Evolutionary conservation across 2,329 filamentous ascomycete species (phyloP).

Genomic region (Penicillium sp.): DNA sequence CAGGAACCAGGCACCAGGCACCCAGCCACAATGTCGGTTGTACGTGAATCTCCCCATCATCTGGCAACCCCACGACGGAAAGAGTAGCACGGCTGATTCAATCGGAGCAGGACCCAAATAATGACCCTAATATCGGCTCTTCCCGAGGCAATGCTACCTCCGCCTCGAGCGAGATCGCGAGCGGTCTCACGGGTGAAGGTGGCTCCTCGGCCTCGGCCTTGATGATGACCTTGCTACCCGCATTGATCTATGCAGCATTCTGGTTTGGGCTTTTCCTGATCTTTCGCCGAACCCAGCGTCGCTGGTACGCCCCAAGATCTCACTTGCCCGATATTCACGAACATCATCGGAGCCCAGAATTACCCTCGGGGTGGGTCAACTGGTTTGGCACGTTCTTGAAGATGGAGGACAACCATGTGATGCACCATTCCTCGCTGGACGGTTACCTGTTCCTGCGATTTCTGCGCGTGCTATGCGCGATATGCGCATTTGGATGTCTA

Average conservation of each 20-base stretch:
- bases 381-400: constrained; percentile 57
- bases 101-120: constrained; percentile 35
- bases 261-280: constrained; percentile 50
- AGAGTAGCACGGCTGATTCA: neutral
- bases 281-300: constrained; percentile 46
- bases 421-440: constrained; percentile 88
- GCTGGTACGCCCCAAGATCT: constrained; percentile 50
- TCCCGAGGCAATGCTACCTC: constrained; percentile 43
- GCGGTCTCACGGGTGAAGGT: constrained; percentile 31
- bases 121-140: constrained; percentile 46
- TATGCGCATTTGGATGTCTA: constrained; percentile 77
- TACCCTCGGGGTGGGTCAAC: constrained; percentile 51
- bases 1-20: constrained; percentile 1
- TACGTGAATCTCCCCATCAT: constrained; percentile 1
- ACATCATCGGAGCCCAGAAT: constrained; percentile 51
- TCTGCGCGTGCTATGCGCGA: constrained; percentile 73
- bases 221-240: constrained; percentile 52
- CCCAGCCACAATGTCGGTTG: constrained; percentile 19
- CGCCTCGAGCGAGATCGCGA: constrained; percentile 32
- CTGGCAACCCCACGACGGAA: too few species aligned
- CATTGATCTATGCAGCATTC: constrained; percentile 46
- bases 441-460: constrained; percentile 91
- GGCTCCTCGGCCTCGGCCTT: constrained; percentile 55
- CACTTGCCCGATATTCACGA: constrained; percentile 45
- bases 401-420: constrained; percentile 72